Base-by-base conservation (phyloP, 345 rosid species). In the Aquilaria sinensis region DNA sequence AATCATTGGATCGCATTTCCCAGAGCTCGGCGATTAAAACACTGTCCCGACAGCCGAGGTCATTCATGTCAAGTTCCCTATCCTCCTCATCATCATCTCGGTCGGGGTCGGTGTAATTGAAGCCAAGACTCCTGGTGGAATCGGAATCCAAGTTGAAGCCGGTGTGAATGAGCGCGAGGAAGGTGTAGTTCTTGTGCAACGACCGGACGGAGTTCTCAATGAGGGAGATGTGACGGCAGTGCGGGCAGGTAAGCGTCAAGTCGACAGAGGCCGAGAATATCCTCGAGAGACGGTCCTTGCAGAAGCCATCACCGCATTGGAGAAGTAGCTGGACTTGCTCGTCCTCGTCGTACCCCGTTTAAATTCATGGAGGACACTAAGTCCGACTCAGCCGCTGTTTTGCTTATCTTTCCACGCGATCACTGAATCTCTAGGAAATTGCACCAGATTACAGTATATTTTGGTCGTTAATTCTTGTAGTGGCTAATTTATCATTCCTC, bases 261-360 rank as follows among this genome's bases (percentile, higher is more conserved):
- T 94, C 99, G 48, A 78, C 60, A 23, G 99, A 94, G 9, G 96
- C 74, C 8, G 97, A 75, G 85, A 94, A 94, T 95, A 94, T 83
- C 57, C 76, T 72, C 0, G 97, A 90, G 12, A 90, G 71, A 58
- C 99, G 90, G 58, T 90, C 97, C 51, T 75, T 90, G 76, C 99
- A 94, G 75, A 90, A 94, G 30, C 97, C 96, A 29, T 90, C 97
- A 5, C 97, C 99, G 70, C 99, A 94, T 77, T 90, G 89, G 60
- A 90, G 97, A 55, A 94, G 71, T 2, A 94, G 68, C 14, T 96
- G 99, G 63, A 88, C 96, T 56, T 96, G 78, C 58, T 88, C 99
- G 3, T 80, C 94, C 73, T 90, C 96, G 77, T 90, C 86, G 77
- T 94, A 94, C 77, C 95, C 70, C 41, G 86, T 83, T 74, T 94